Percentiles rank a stretch among this genome's conserved stretches.
Conservation (phyloP, 768 basidiomycete genomes). For the Termitomyces sp. region DNA sequence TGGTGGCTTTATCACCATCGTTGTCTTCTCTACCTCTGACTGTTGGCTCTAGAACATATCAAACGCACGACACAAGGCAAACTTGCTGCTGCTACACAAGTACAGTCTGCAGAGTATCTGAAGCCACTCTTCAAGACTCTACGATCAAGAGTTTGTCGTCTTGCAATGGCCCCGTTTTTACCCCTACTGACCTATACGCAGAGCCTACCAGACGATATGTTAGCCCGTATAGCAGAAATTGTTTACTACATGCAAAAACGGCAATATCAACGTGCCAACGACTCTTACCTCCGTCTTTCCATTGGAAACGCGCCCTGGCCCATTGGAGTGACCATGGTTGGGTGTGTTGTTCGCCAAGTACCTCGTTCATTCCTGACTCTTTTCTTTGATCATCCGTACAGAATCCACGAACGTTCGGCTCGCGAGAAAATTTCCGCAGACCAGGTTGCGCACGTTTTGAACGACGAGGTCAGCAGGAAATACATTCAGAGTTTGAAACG, state of each 20-base stretch:
- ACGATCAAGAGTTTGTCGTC: slow-evolving; percentile 72
- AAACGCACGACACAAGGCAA: slow-evolving; percentile 91
- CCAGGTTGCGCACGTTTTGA: slow-evolving; percentile 96
- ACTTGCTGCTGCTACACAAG: slow-evolving; percentile 90
- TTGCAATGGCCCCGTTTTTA: background rate
- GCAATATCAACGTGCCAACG: slow-evolving; percentile 93
- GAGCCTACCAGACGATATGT: slow-evolving; percentile 82
- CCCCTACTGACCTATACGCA: slow-evolving; percentile 19
- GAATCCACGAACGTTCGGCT: slow-evolving; percentile 97
- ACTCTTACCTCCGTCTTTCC: slow-evolving; percentile 92
- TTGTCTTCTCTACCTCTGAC: slow-evolving; percentile 1
- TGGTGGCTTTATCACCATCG: slow-evolving; percentile 14
- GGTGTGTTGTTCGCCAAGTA: slow-evolving; percentile 45
- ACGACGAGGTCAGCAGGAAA: slow-evolving; percentile 98
- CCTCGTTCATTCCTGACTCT: background rate
- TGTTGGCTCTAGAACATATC: slow-evolving; percentile 55
- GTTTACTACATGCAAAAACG: slow-evolving; percentile 96
- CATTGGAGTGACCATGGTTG: slow-evolving; percentile 99
- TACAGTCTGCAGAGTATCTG: slow-evolving; percentile 93
- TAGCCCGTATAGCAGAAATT: slow-evolving; percentile 86
- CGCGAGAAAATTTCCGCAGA: slow-evolving; percentile 97
- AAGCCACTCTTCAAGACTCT: slow-evolving; percentile 94
- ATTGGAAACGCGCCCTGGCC: slow-evolving; percentile 99
- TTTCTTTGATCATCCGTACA: slow-evolving; percentile 2
- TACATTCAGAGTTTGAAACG: slow-evolving; percentile 97